Evolutionary conservation across 2,329 filamentous ascomycete genomes (phyloP).

Genomic region (Escovopsis sp.): DNA sequence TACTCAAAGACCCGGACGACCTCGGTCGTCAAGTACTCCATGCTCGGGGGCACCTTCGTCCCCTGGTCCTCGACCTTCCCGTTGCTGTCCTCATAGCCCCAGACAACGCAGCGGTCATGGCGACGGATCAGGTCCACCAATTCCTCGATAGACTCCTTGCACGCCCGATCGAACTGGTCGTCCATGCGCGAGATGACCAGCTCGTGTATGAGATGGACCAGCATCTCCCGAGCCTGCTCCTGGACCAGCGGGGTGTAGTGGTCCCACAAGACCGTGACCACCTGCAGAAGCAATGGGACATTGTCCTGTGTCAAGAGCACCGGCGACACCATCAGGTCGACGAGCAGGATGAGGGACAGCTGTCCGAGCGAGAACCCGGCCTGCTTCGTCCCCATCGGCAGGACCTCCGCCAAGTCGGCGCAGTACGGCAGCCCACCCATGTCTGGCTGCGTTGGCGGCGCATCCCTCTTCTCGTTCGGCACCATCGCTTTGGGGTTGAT

Average conservation of each 20-base stretch:
- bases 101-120: slow-evolving; percentile 72
- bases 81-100: slow-evolving; percentile 88
- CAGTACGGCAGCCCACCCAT: slow-evolving; percentile 69
- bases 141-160: slow-evolving; percentile 66
- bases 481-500: slow-evolving; percentile 97
- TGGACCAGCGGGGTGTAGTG: slow-evolving; percentile 91
- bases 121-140: slow-evolving; percentile 76
- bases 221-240: slow-evolving; percentile 92
- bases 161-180: slow-evolving; percentile 42
- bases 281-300: slow-evolving; percentile 74
- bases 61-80: slow-evolving; percentile 58
- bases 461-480: slow-evolving; percentile 64
- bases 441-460: slow-evolving; percentile 56
- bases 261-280: slow-evolving; percentile 90
- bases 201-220: slow-evolving; percentile 94
- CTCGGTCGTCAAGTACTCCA: slow-evolving; percentile 69
- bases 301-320: slow-evolving; percentile 65
- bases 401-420: slow-evolving; percentile 62
- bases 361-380: slow-evolving; percentile 86
- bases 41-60: slow-evolving; percentile 70
- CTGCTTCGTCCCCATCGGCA: slow-evolving; percentile 83
- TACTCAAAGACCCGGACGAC: slow-evolving; percentile 76
- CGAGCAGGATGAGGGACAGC: slow-evolving; percentile 79
- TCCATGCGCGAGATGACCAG: slow-evolving; percentile 71
- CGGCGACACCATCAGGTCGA: slow-evolving; percentile 90